A percentile compares a stretch with the other conserved stretches of the same genome.
Conservation (phyloP, 225 moss, liverwort and hornwort species). For the Thuidium tamariscinum region DNA sequence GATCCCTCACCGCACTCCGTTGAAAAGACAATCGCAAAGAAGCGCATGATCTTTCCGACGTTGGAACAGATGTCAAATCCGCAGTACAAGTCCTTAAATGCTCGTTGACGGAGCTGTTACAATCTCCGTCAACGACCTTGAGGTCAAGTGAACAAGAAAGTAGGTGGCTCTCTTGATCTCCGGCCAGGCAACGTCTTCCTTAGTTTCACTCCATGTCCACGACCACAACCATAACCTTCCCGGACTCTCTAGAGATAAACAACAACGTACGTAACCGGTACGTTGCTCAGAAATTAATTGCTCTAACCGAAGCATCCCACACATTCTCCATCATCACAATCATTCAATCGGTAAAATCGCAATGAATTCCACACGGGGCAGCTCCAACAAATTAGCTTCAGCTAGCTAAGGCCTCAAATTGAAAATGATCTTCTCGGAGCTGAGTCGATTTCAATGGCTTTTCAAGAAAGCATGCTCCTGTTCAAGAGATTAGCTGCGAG, state of each 20-base stretch:
- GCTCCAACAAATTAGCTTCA: not conserved
- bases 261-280: not conserved
- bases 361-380: not conserved
- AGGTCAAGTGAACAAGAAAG: not conserved
- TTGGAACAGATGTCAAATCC: not conserved
- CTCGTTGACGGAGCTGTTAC: not conserved
- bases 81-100: not conserved
- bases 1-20: not conserved
- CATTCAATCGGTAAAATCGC: not conserved
- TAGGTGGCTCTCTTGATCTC: not conserved
- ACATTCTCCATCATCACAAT: not conserved
- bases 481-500: not conserved
- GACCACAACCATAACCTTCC: not conserved
- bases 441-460: not conserved
- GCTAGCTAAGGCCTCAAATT: not conserved
- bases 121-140: not conserved
- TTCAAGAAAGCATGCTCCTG: not conserved
- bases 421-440: not conserved
- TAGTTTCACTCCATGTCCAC: not conserved
- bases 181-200: not conserved
- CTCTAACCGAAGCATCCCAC: not conserved
- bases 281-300: not conserved
- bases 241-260: not conserved
- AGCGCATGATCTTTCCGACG: not conserved
- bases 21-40: not conserved